Base-by-base conservation (phyloP, 164 flowering plant species). In the Nymphaea colorata region DNA sequence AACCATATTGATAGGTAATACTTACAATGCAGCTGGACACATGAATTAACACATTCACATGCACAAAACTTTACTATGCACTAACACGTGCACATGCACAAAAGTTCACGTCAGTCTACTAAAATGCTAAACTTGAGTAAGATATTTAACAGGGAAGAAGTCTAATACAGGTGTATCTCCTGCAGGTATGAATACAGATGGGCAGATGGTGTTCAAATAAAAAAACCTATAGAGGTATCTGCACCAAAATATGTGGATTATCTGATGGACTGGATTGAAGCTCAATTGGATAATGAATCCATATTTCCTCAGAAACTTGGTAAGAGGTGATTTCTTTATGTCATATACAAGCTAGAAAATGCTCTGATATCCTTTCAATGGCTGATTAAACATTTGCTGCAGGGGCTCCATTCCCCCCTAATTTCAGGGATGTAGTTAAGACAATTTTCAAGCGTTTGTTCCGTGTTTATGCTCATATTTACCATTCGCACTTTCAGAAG, bases 201-300 rank as follows among this genome's bases (percentile, higher is more conserved):
- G 99, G 99, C 99, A 44, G 99, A 95, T 80, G 99, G 99, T 61
- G 93, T 92, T 51, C 88, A 84, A 71, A 88, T 95, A 66, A 95
- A 92, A 82, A 95, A 90, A 73, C 99, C 99, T 14, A 95, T 95
- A 65, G 96, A 92, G 74, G 99, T 95, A 72, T 92, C 99, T 62
- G 99, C 99, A 67, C 99, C 99, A 64, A 95, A 92, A 74, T 95
- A 95, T 74, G 98, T 91, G n/a, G 99, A 95, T 74, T 92, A 85
- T 79, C 71, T 92, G 72, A 95, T 95, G 99, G 96, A 95, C 76
- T 95, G 99, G 99, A 88, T 95, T 71, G 99, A 90, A 76, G 65
- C 87, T 61, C 99, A 92, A 76, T 89, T 95, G 65, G 99, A 95
- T 69, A 88, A 91, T 66, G 99, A 95, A 77, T 86, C 96, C 71